These are phyloP conservation scores for Talaromyces sp. DNA, from an alignment of 2,329 filamentous ascomycete genomes.

Conservation along the genomic window DNA sequence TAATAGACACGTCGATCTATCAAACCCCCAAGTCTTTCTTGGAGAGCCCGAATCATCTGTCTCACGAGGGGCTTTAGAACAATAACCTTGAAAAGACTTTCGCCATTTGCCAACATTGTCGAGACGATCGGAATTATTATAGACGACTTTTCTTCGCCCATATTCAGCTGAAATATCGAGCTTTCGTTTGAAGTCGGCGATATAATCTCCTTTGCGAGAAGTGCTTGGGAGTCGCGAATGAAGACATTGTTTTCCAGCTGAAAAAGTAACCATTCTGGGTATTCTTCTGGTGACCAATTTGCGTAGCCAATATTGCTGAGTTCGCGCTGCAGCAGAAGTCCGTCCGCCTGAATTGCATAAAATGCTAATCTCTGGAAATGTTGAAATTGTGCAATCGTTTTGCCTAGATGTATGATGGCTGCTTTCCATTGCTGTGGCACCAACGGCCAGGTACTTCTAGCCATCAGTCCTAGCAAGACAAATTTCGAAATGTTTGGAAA, in stretches of 20 bases:
- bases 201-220: slow-evolving; percentile 54
- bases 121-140: slow-evolving; percentile 63
- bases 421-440: too few relatives aligned
- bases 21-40: slow-evolving; percentile 40
- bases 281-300: slow-evolving; percentile 48
- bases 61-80: slow-evolving; percentile 55
- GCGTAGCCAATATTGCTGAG: slow-evolving; percentile 46
- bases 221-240: slow-evolving; percentile 54
- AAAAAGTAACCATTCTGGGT: slow-evolving; percentile 57
- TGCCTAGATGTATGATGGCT: too few relatives aligned
- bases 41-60: slow-evolving; percentile 49
- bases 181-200: slow-evolving; percentile 20
- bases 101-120: slow-evolving; percentile 45
- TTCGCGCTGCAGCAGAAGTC: background rate
- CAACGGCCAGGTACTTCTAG: too few relatives aligned
- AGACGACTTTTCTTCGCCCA: slow-evolving; percentile 66
- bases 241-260: slow-evolving; percentile 59
- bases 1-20: slow-evolving; percentile 40
- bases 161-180: slow-evolving; percentile 60
- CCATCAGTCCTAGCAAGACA: too few relatives aligned
- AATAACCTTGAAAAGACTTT: slow-evolving; percentile 50
- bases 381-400: too few relatives aligned
- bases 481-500: too few relatives aligned
- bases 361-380: too few relatives aligned
- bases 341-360: too few relatives aligned